A percentile compares a stretch with the other conserved stretches of the same genome.
Conservation (phyloP, 345 rosid genomes). For the Hibiscus tridactylites region DNA sequence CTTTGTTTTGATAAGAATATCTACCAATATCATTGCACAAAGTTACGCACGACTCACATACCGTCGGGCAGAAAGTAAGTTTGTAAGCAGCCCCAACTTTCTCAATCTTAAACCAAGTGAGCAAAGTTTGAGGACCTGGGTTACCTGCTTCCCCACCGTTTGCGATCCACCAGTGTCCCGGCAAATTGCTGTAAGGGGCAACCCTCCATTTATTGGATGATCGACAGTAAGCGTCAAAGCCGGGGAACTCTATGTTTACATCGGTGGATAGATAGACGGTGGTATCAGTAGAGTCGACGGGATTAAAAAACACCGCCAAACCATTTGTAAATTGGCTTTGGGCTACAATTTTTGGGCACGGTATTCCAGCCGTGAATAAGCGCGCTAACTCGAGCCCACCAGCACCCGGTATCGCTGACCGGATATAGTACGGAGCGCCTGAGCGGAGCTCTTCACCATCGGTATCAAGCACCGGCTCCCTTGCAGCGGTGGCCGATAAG, state of each 20-base stretch:
- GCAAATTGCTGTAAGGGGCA: not conserved
- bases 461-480: not conserved
- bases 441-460: not conserved
- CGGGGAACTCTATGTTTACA: not conserved
- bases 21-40: not conserved
- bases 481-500: not conserved
- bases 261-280: not conserved
- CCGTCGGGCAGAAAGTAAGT: not conserved
- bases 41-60: not conserved
- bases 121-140: not conserved
- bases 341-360: not conserved
- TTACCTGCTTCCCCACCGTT: not conserved
- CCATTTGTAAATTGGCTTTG: not conserved
- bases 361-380: rapidly evolving
- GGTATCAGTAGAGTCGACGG: not conserved
- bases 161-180: not conserved
- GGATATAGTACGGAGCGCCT: not conserved
- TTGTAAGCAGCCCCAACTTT: not conserved
- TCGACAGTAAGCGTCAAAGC: not conserved
- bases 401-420: not conserved
- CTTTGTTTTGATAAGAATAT: too few species aligned
- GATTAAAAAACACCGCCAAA: not conserved
- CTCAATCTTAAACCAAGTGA: not conserved
- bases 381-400: not conserved
- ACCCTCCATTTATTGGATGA: not conserved